A percentile compares a stretch with the other conserved stretches of the same genome.
These are phyloP conservation scores for Plasmodium coatneyi DNA, from an alignment of 169 alveolate species.

Conservation along the genomic window DNA sequence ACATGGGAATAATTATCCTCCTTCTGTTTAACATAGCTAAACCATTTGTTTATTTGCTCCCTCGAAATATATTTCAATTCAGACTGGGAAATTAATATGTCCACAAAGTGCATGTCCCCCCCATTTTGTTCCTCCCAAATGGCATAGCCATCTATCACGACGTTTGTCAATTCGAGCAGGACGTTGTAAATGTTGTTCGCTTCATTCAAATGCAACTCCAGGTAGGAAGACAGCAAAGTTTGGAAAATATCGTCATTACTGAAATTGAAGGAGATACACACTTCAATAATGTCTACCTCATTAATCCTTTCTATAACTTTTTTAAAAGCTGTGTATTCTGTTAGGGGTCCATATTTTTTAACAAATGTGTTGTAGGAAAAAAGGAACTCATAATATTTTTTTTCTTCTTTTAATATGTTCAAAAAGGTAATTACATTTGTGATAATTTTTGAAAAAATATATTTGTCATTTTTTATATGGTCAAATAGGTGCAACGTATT, in stretches of 20 bases:
- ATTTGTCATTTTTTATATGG: conserved; percentile 11
- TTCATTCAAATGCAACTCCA: conserved; percentile 37
- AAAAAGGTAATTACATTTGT: conserved; percentile 40
- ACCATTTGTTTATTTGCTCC: conserved; percentile 11
- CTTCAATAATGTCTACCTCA: conserved; percentile 10
- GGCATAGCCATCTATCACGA: conserved; percentile 32
- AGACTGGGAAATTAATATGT: conserved; percentile 9
- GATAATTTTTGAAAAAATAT: conserved; percentile 20
- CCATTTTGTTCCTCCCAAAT: not conserved
- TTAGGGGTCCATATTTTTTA: conserved; percentile 4
- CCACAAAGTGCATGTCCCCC: not conserved
- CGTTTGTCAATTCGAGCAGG: conserved; percentile 28
- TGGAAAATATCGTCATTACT: not conserved
- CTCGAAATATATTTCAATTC: conserved; percentile 29
- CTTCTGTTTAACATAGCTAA: conserved; percentile 9
- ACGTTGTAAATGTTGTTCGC: conserved; percentile 23
- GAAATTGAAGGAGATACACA: conserved; percentile 21
- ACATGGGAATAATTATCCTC: conserved; percentile 5
- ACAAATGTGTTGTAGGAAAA: conserved; percentile 1
- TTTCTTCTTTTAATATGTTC: conserved; percentile 32
- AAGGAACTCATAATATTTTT: conserved; percentile 36
- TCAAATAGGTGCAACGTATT: not conserved
- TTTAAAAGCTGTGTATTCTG: conserved; percentile 13
- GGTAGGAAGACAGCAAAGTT: conserved; percentile 11
- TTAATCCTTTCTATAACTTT: conserved; percentile 24